Percentiles rank a stretch among this genome's conserved stretches.
Evolutionary conservation across 805 yeast genomes (phyloP).

Genomic region (Danielia oregonensis): DNA sequence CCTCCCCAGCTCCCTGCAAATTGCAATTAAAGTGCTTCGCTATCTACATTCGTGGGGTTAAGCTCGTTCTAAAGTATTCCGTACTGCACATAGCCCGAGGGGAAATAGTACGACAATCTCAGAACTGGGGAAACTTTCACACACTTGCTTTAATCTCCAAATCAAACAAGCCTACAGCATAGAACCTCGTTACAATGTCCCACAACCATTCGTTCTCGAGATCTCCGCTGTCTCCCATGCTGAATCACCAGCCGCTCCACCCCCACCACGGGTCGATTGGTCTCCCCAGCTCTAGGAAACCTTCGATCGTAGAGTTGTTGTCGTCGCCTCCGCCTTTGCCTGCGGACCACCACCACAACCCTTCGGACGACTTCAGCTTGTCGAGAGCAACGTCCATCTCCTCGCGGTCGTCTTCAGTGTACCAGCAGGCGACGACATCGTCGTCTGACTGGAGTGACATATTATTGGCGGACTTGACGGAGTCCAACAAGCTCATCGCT

Average conservation of each 20-base stretch:
- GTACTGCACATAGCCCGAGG: too few relatives aligned
- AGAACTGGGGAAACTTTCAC: too few relatives aligned
- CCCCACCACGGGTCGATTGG: slow-evolving; percentile 8
- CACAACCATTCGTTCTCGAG: slow-evolving; percentile 18
- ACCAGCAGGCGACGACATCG: slow-evolving; percentile 7
- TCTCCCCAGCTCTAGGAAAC: slow-evolving; percentile 34
- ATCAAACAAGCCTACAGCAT: too few relatives aligned
- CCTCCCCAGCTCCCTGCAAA: too few relatives aligned
- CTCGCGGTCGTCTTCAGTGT: slow-evolving; percentile 13
- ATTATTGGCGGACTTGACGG: slow-evolving; percentile 68
- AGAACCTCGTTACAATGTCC: too few relatives aligned
- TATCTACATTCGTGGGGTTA: too few relatives aligned
- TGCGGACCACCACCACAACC: slow-evolving; percentile 20
- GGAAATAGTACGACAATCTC: too few relatives aligned
- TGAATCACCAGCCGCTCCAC: slow-evolving; percentile 14
- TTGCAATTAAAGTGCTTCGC: too few relatives aligned
- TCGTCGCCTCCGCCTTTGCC: slow-evolving; percentile 74
- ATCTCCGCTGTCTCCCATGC: slow-evolving; percentile 17
- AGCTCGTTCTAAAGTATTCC: too few relatives aligned
- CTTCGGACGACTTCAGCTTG: slow-evolving; percentile 34
- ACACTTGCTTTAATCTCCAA: too few relatives aligned
- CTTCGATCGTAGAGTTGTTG: slow-evolving; percentile 71
- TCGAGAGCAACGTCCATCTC: slow-evolving; percentile 31
- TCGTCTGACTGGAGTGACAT: slow-evolving; percentile 68
- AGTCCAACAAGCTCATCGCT: slow-evolving; percentile 69